Evolutionary conservation across 148 eudicot genomes (phyloP), one percentile per base, ranked within the genome.

Genomic region (Heliamphora exappendiculata): DNA sequence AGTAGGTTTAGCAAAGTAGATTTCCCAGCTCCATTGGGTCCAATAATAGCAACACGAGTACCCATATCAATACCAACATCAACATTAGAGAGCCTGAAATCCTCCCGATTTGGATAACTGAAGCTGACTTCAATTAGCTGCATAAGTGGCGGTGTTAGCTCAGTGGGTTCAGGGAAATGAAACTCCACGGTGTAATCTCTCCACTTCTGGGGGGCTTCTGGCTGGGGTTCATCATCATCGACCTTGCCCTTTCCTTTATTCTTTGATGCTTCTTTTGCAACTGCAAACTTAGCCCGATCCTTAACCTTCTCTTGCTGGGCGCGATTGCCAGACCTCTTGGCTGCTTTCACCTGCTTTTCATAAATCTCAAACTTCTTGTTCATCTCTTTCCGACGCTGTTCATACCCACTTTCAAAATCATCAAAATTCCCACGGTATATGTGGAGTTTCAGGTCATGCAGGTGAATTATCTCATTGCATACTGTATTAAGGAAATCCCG

Each of bases 11-110:
- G 62, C 60, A 51, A 71, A 20, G 75, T 87, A 8, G 90, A 87
- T 55, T 87, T 87, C 24, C 91, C 91, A 24, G 87, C 91, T 45
- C 91, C 91, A 68, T 88, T 88, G 22, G 91, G 91, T 1, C 91
- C 91, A 20, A 88, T 78, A 45, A 88, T 88, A 42, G 91, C 91
- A 63, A 88, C 91, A 50, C 91, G 87, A 51, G 87, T 85, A 19
- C 90, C 90, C 88, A 87, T 71, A 34, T 71, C 75, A 71, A 71
- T 71, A 71, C 75, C 75, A 71, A 71, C 75, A 71, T 71, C 75
- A 12, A 87, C 90, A 66, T 85, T 36, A 22, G 86, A 83, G 14
- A 87, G 80, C 80, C 72, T 83, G 53, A 87, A 87, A 72, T 87
- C 90, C 0, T 83, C 83, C 26, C 88, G 78, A 49, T 45, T 87